Evolutionary conservation across 2,329 filamentous ascomycete genomes (phyloP), one percentile per base, ranked within the genome.

Genomic region (Colletotrichum sublineola): DNA sequence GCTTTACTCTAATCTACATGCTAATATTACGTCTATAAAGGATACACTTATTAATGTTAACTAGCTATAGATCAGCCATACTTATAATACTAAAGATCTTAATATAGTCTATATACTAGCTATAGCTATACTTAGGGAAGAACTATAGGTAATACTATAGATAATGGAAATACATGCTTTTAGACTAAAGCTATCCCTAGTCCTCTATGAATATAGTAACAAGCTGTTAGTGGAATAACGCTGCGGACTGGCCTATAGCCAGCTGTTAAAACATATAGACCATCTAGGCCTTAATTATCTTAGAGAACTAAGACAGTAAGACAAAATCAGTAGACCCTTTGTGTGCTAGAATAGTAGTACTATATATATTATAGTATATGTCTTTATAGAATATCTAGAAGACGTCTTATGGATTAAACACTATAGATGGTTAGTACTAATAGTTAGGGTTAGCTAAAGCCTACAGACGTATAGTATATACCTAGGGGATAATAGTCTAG

Each of bases 341-440:
- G 1, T 67, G 9, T 6, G 20, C n/a, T 1, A 67, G n/a, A 11
- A 53, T n/a, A 14, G 46, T 15, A 12, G 46, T 31, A n/a, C 55
- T 8, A 18, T 15, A 67, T 9, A 67, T 15, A 5, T 60, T 67
- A 12, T 63, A 18, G 48, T 31, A 61, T 12, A 66, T 18, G 12
- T 63, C 31, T 12, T 56, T 55, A 20, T 71, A 71, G 42, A 71
- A 66, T 31, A 61, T 44, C n/a, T 63, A 7, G 33, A 71, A 71
- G 58, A 71, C 50, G 5, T 71, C 38, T 3, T 8, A 18, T 6
- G 29, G 63, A 63, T 71, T 31, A 12, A 71, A 71, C 24, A 66
- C 63, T 71, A n/a, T n/a, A n/a, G n/a, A n/a, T n/a, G n/a, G n/a
- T n/a, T n/a, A n/a, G n/a, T n/a, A n/a, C n/a, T n/a, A n/a, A n/a